Percentiles rank a stretch among this genome's conserved stretches.
phyloP scores from a whole-genome alignment of 2,329 filamentous ascomycete species.

The Cadophora sp. region DNA sequence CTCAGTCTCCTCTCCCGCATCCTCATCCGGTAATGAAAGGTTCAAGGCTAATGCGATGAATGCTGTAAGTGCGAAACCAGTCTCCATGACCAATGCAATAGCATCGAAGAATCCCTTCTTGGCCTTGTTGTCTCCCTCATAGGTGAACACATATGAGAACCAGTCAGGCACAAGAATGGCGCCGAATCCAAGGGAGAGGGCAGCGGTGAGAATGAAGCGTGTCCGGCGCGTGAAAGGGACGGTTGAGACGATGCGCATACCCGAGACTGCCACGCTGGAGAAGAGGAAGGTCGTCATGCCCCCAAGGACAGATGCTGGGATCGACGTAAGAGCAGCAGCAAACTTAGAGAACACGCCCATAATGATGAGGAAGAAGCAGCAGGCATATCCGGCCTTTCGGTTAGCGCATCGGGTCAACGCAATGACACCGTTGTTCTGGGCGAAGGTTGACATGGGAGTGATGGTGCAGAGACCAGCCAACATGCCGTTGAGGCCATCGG shows the following conservation, averaged over 20 bases:
- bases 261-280: slow-evolving; percentile 76
- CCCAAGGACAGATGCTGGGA: slow-evolving; percentile 70
- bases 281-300: slow-evolving; percentile 86
- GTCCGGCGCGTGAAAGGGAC: slow-evolving; percentile 80
- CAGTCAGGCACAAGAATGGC: slow-evolving; percentile 71
- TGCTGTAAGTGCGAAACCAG: slow-evolving; percentile 77
- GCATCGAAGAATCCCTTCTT: slow-evolving; percentile 79
- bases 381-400: slow-evolving; percentile 79
- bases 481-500: slow-evolving; percentile 78
- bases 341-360: slow-evolving; percentile 88
- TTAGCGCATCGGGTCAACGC: slow-evolving; percentile 83
- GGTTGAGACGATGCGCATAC: slow-evolving; percentile 75
- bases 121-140: slow-evolving; percentile 69
- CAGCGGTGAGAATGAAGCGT: slow-evolving; percentile 80
- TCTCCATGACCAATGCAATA: slow-evolving; percentile 75
- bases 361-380: slow-evolving; percentile 77
- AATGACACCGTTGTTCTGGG: slow-evolving; percentile 87
- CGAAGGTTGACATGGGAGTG: slow-evolving; percentile 80
- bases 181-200: slow-evolving; percentile 75
- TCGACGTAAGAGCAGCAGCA: slow-evolving; percentile 78
- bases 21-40: slow-evolving; percentile 73
- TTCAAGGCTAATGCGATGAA: slow-evolving; percentile 78
- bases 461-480: slow-evolving; percentile 80
- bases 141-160: slow-evolving; percentile 76
- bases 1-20: slow-evolving; percentile 63